phyloP scores from a whole-genome alignment of 2,329 filamentous ascomycete species.

The Dactylellina sp. region DNA sequence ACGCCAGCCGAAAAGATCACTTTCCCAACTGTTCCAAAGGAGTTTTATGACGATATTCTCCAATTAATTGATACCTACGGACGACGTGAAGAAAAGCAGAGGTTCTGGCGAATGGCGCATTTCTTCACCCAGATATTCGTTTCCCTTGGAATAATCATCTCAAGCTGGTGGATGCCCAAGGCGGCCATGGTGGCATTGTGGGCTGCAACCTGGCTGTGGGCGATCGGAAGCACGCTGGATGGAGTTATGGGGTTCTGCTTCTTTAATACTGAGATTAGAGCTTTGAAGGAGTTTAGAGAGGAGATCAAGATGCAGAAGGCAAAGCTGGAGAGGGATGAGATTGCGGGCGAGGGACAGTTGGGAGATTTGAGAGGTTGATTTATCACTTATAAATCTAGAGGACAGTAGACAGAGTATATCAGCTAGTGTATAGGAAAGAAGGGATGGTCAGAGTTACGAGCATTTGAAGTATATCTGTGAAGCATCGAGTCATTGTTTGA shows the following conservation, averaged over 20 bases:
- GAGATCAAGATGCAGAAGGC: constrained; percentile 74
- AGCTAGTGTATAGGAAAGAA: too few species aligned
- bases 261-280: constrained; percentile 82
- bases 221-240: constrained; percentile 81
- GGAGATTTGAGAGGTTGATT: constrained; percentile 27
- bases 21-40: constrained; percentile 59
- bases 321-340: constrained; percentile 52
- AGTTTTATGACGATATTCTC: constrained; percentile 69
- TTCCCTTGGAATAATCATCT: constrained; percentile 79
- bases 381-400: too few species aligned
- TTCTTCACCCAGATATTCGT: constrained; percentile 77
- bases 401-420: too few species aligned
- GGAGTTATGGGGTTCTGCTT: constrained; percentile 89
- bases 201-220: constrained; percentile 79
- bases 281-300: constrained; percentile 91
- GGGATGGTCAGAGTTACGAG: too few species aligned
- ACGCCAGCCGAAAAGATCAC: constrained; percentile 60
- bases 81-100: constrained; percentile 77
- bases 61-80: constrained; percentile 76
- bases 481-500: not conserved
- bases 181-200: constrained; percentile 84
- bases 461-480: not conserved
- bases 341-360: constrained; percentile 34
- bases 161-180: constrained; percentile 80
- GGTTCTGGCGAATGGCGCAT: constrained; percentile 77